Evolutionary conservation across 805 yeast species (phyloP), one percentile per base, ranked within the genome.

Genomic region (Barnettozyma californica): DNA sequence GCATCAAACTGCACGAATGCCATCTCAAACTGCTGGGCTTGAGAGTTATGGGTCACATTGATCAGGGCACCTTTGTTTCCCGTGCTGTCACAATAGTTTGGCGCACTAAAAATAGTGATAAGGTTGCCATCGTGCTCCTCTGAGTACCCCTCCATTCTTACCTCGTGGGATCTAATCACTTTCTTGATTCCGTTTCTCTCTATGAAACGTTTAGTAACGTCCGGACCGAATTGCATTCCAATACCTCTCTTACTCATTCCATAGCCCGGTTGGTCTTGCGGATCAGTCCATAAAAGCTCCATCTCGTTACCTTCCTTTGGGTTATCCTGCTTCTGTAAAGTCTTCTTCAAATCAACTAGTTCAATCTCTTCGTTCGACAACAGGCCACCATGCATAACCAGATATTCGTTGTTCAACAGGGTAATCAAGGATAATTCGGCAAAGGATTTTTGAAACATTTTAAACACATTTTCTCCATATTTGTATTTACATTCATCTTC

Each of bases 241-340:
- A 92, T 81, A 39, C 99, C 99, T 65, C 99, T 80, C 67, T 90
- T 90, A 20, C 95, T 86, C 5, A 94, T 88, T 1, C 89, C 80
- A 33, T 95, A 77, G 7, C 98, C 99, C 18, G 77, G 69, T 13
- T 69, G 73, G 0, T 73, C 71, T 66, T 90, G 97, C 1, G 99
- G 99, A 67, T 94, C 99, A 0, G 97, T 88, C 99, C 99, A 94
- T 52, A 94, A 72, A 62, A 94, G 74, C 62, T 94, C 99, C 97
- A 92, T 94, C 66, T 92, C 95, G 33, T 89, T 73, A 9, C 98
- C 98, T 45, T 86, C 88, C 58, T 84, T 79, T 41, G 95, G 92
- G 23, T 98, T 98, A 67, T 88, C 96, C 20, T 80, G 73, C 63
- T 86, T 84, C 48, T 96, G 75, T 56, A 89, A 78, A 52, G 85